Conservation (phyloP, 306 rosid genomes). For the Cucurbita maxima region DNA sequence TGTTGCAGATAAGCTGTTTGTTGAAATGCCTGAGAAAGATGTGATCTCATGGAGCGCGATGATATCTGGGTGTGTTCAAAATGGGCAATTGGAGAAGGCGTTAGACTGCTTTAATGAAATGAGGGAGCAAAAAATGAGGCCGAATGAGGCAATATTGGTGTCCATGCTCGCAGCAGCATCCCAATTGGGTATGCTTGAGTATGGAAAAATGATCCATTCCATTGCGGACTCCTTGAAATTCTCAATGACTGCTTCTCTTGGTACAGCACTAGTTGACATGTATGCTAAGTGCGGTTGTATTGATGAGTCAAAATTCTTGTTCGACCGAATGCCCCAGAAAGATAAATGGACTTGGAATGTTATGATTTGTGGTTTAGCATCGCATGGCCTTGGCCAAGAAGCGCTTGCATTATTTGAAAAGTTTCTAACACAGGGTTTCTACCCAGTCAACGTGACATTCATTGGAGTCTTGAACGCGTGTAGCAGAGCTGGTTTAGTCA, state of each 20-base stretch:
- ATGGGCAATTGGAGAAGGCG: conserved; percentile 38
- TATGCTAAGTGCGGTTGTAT: conserved; percentile 79
- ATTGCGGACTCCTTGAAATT: conserved; percentile 28
- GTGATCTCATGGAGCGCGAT: conserved; percentile 67
- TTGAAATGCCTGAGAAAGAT: conserved; percentile 49
- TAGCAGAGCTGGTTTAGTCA: conserved; percentile 50
- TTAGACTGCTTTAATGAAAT: conserved; percentile 43
- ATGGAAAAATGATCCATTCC: conserved; percentile 40
- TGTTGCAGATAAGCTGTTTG: conserved; percentile 49
- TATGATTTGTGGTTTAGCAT: conserved; percentile 65
- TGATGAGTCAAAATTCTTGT: conserved; percentile 35
- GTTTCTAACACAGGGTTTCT: conserved; percentile 35
- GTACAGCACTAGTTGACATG: conserved; percentile 69
- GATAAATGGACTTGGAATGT: conserved; percentile 71
- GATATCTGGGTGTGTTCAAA: conserved; percentile 62
- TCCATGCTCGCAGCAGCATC: conserved; percentile 45
- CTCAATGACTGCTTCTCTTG: conserved; percentile 30
- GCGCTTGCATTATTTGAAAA: conserved; percentile 35
- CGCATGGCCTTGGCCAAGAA: conserved; percentile 45
- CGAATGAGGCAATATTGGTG: conserved; percentile 56
- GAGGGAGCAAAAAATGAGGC: conserved; percentile 28
- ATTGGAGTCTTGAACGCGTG: conserved; percentile 67
- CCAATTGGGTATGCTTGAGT: conserved; percentile 48
- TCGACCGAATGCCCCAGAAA: conserved; percentile 27
- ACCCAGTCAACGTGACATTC: conserved; percentile 46